A percentile compares a stretch with the other conserved stretches of the same genome.
Conservation (phyloP, 306 rosid genomes). For the Herpetospermum pedunculosum region DNA sequence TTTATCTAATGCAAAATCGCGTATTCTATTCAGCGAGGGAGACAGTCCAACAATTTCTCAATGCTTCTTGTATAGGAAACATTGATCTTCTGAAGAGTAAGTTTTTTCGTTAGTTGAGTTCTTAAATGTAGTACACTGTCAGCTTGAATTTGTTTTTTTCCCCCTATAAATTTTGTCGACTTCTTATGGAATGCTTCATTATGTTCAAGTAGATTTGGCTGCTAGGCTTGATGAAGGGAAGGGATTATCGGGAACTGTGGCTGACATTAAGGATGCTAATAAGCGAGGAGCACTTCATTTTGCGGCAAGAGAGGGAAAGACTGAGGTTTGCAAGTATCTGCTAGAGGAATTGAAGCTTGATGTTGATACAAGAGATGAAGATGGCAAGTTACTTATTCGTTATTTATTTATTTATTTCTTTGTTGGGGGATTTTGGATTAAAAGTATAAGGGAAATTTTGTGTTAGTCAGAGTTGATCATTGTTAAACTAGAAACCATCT, state of each 20-base stretch:
- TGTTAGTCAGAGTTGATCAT: background rate
- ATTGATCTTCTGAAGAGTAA: constrained; percentile 77
- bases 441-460: background rate
- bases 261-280: constrained; percentile 78
- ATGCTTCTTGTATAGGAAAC: constrained; percentile 70
- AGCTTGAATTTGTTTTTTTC: background rate
- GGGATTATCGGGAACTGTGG: constrained; percentile 52
- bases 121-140: background rate
- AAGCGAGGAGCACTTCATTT: constrained; percentile 91
- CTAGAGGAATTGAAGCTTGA: constrained; percentile 63
- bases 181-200: constrained; percentile 6
- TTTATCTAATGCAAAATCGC: background rate
- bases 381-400: constrained; percentile 27
- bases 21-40: constrained; percentile 48
- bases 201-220: constrained; percentile 42
- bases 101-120: background rate
- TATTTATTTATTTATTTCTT: background rate
- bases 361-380: constrained; percentile 76
- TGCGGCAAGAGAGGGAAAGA: constrained; percentile 79
- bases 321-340: constrained; percentile 63
- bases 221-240: constrained; percentile 60
- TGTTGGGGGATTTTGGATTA: background rate
- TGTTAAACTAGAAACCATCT: background rate
- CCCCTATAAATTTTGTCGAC: background rate
- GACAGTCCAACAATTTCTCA: constrained; percentile 67